Evolutionary conservation across 1,284 basidiomycete genomes (phyloP).

Genomic region (Ganoderma meredithae): DNA sequence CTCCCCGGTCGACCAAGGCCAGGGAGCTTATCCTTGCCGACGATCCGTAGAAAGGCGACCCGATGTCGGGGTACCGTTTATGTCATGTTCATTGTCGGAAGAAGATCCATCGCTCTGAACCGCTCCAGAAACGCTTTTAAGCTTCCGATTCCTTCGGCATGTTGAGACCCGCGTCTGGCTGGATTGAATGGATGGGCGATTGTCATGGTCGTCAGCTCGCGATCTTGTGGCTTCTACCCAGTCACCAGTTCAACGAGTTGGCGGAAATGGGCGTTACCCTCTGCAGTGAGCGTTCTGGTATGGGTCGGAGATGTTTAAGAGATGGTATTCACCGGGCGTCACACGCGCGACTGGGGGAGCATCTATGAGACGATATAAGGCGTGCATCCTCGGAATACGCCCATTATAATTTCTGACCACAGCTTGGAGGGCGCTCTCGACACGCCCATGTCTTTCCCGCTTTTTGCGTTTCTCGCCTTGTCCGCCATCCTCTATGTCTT

Average conservation of each 20-base stretch:
- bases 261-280: background rate
- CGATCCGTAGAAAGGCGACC: background rate
- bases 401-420: background rate
- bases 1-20: conserved; percentile 18
- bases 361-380: background rate
- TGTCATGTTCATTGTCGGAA: background rate
- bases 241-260: background rate
- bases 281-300: background rate
- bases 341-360: background rate
- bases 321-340: background rate
- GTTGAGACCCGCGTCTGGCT: background rate
- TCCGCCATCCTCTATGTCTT: background rate
- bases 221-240: background rate
- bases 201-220: background rate
- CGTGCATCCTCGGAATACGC: background rate
- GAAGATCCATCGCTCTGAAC: background rate
- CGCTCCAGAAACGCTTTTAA: background rate
- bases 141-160: background rate
- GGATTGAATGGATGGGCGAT: background rate
- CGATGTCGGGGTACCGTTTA: background rate
- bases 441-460: background rate
- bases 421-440: background rate
- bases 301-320: too few relatives aligned
- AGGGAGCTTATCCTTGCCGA: conserved; percentile 17
- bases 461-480: background rate